Base-by-base conservation (phyloP, 1,139 yeast genomes). In the Protomyces gravidus region DNA sequence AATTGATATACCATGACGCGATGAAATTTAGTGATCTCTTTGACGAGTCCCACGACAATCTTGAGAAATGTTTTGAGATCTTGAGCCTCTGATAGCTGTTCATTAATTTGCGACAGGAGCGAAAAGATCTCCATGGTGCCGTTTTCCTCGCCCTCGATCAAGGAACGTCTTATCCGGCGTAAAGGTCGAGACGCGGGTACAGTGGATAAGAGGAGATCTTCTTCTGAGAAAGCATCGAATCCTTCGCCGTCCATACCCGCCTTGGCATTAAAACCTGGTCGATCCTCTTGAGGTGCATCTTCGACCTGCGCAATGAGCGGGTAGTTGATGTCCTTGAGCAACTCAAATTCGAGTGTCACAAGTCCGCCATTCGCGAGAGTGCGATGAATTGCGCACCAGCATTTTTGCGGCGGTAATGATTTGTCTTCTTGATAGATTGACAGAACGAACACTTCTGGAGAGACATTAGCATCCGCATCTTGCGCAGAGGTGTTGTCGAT, bases 1-100 rank as follows among this genome's bases (percentile, higher is more conserved):
- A 56, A 56, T 17, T 56, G 60, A 25, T 56, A 56, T 1, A 56
- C 40, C 60, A 56, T 56, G 36, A 45, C 55, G 11, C 60, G 55
- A 33, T 49, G 56, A 26, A 50, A 56, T 26, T 36, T n/a, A 0
- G 56, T 56, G 27, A 56, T 49, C n/a, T 56, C 60, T 32, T 56
- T 56, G 47, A 56, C 51, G 39, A 56, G 27, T 9, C 60, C 60
- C 25, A 50, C 51, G 25, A 50, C 56, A 13, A 45, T 36, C 19
- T 56, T 56, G 42, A 56, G 32, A 21, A 56, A 50, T 17, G 40
- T 15, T 26, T 30, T 36, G 33, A 56, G 30, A 25, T 50, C 56
- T n/a, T 15, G n/a, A 11, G 60, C 60, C 17, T 25, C 60, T 15
- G 47, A 39, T 5, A 56, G 46, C 45, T 56, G 60, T 15, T 33